Evolutionary conservation across 805 yeast species (phyloP).

Genomic region (Metschnikowia shivogae): DNA sequence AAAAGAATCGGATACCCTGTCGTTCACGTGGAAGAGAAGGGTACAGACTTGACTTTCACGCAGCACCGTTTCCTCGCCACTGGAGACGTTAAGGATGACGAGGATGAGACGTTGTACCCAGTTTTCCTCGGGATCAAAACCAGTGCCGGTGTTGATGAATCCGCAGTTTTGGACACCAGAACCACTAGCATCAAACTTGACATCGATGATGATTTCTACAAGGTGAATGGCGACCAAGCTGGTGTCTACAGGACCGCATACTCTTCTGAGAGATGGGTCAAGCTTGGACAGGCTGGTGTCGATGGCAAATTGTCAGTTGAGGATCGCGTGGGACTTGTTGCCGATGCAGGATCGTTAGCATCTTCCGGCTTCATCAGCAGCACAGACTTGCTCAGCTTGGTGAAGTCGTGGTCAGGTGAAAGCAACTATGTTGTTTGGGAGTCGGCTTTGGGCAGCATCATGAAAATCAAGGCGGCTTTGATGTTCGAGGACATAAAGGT

Average conservation of each 20-base stretch:
- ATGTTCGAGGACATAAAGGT: slow-evolving; percentile 48
- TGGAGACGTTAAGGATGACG: slow-evolving; percentile 73
- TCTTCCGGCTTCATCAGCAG: slow-evolving; percentile 67
- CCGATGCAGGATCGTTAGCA: slow-evolving; percentile 73
- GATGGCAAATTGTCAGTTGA: slow-evolving; percentile 61
- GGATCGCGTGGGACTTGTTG: slow-evolving; percentile 75
- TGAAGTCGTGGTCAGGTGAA: slow-evolving; percentile 58
- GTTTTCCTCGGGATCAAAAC: slow-evolving; percentile 67
- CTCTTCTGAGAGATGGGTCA: slow-evolving; percentile 62
- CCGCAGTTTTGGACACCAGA: slow-evolving; percentile 47
- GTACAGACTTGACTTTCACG: slow-evolving; percentile 48
- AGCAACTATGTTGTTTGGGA: slow-evolving; percentile 65
- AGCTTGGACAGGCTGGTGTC: slow-evolving; percentile 59
- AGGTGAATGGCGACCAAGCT: slow-evolving; percentile 67
- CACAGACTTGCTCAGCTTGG: slow-evolving; percentile 53
- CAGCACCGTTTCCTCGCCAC: slow-evolving; percentile 75
- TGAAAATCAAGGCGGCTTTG: slow-evolving; percentile 50
- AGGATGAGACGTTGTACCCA: slow-evolving; percentile 64
- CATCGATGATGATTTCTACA: slow-evolving; percentile 48
- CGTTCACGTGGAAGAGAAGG: slow-evolving; percentile 49
- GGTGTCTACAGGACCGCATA: slow-evolving; percentile 77
- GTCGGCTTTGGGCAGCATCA: slow-evolving; percentile 49
- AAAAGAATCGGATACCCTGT: slow-evolving; percentile 76
- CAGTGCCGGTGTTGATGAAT: slow-evolving; percentile 54
- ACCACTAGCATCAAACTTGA: slow-evolving; percentile 39